Evolutionary conservation across 73 alveolate genomes (phyloP).

Genomic region (Paramecium caudatum): DNA sequence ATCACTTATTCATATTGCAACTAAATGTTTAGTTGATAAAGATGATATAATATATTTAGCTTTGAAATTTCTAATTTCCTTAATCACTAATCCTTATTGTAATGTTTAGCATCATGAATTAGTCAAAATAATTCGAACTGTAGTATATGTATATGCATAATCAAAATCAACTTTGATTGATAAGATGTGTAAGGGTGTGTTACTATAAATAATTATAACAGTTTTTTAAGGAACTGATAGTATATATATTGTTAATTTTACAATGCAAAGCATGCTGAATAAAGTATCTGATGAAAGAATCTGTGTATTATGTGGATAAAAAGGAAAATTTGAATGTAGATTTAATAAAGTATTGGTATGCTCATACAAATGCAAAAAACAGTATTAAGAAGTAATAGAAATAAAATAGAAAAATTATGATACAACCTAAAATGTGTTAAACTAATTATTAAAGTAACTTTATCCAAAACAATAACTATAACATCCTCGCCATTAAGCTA

Average conservation of each 20-base stretch:
- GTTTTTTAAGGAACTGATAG: conserved; percentile 5
- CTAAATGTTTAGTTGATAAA: conserved; percentile 47
- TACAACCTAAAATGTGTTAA: neutral
- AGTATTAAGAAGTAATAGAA: neutral
- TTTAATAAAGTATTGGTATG: neutral
- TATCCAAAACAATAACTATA: neutral
- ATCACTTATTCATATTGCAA: neutral
- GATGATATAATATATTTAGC: conserved; percentile 12
- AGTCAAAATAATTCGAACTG: conserved; percentile 10
- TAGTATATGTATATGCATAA: conserved; percentile 52
- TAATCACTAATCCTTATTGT: conserved; percentile 59
- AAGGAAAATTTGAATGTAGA: conserved; percentile 39
- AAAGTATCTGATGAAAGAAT: neutral
- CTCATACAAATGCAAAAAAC: neutral
- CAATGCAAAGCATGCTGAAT: neutral
- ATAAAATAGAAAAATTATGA: conserved; percentile 12
- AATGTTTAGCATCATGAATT: neutral
- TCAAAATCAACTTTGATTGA: conserved; percentile 6
- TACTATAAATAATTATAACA: conserved; percentile 8
- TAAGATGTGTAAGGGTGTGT: neutral
- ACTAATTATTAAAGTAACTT: neutral
- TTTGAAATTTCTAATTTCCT: conserved; percentile 19
- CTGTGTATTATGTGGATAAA: neutral
- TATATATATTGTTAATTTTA: neutral
- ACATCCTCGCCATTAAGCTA: conserved; percentile 40